Conservation (phyloP, 257 asterid genomes). For the Echium plantagineum region DNA sequence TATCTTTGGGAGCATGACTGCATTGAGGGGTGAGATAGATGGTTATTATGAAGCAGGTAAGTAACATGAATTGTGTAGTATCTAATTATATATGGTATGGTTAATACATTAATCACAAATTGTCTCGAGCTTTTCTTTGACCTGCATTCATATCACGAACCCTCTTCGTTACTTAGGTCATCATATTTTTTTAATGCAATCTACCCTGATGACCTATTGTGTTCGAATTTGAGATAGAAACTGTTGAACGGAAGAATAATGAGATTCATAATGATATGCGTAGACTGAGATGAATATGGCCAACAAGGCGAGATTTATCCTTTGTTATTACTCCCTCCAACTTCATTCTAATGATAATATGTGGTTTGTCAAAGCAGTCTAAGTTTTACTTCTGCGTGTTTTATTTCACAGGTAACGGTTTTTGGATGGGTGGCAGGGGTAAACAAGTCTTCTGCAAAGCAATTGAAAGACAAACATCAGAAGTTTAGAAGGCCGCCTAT, state of each 20-base stretch:
- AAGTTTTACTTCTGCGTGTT: neutral
- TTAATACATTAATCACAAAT: no score
- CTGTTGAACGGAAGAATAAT: slow-evolving; percentile 31
- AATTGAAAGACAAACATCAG: slow-evolving; percentile 60
- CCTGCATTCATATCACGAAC: no score
- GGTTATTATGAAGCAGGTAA: slow-evolving; percentile 42
- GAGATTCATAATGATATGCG: slow-evolving; percentile 34
- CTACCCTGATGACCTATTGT: no score
- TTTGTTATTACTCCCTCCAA: neutral
- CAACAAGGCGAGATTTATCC: slow-evolving; percentile 40
- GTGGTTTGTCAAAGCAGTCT: no score
- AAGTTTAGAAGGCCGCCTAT: slow-evolving; percentile 72
- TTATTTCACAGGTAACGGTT: slow-evolving; percentile 62
- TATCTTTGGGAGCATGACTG: slow-evolving; percentile 18
- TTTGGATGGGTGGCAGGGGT: slow-evolving; percentile 81
- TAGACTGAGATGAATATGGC: slow-evolving; percentile 49
- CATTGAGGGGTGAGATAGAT: slow-evolving; percentile 33
- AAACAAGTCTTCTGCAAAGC: slow-evolving; percentile 50
- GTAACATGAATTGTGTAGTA: neutral
- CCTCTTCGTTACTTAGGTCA: no score
- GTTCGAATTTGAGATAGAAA: slow-evolving; percentile 43
- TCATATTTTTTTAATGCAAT: no score
- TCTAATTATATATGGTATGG: neutral
- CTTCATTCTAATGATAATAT: no score
- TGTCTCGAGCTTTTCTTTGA: neutral